These are phyloP conservation scores for Kodamaea nitidulidarum DNA, from an alignment of 805 yeast species.

Conservation along the genomic window DNA sequence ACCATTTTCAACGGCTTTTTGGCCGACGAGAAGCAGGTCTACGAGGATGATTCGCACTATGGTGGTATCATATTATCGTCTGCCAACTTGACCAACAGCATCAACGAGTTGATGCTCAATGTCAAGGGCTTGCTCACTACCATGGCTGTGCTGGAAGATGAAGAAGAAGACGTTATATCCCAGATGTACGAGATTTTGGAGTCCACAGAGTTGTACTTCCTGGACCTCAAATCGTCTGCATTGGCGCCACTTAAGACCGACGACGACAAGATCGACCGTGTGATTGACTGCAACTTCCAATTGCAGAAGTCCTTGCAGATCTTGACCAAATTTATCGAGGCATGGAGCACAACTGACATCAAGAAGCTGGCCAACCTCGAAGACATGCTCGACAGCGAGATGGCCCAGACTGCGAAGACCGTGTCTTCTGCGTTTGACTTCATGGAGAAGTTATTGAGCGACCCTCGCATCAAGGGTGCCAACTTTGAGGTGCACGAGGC, in stretches of 20 bases:
- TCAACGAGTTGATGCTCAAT: constrained; percentile 60
- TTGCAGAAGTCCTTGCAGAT: constrained; percentile 69
- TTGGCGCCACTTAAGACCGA: constrained; percentile 52
- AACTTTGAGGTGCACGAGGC: constrained; percentile 73
- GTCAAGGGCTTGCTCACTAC: constrained; percentile 62
- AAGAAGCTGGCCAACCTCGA: constrained; percentile 46
- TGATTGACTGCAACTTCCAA: constrained; percentile 68
- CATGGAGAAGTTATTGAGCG: constrained; percentile 49
- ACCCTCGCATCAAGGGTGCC: constrained; percentile 50
- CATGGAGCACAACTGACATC: constrained; percentile 35
- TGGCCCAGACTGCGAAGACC: constrained; percentile 67
- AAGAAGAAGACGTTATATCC: constrained; percentile 50
- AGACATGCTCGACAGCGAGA: constrained; percentile 67
- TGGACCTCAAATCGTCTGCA: constrained; percentile 50
- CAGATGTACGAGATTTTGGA: constrained; percentile 44
- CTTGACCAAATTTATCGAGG: constrained; percentile 52
- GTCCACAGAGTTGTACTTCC: constrained; percentile 59
- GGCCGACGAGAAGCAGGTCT: constrained; percentile 63
- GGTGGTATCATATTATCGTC: constrained; percentile 58
- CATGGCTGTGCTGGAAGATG: constrained; percentile 49
- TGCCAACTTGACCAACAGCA: constrained; percentile 57
- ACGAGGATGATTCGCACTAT: constrained; percentile 49
- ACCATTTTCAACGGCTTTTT: constrained; percentile 68
- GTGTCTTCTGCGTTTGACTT: constrained; percentile 63
- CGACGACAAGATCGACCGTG: constrained; percentile 66